Evolutionary conservation across 2,329 filamentous ascomycete species (phyloP).

Genomic region (Botrytis sinoallii): DNA sequence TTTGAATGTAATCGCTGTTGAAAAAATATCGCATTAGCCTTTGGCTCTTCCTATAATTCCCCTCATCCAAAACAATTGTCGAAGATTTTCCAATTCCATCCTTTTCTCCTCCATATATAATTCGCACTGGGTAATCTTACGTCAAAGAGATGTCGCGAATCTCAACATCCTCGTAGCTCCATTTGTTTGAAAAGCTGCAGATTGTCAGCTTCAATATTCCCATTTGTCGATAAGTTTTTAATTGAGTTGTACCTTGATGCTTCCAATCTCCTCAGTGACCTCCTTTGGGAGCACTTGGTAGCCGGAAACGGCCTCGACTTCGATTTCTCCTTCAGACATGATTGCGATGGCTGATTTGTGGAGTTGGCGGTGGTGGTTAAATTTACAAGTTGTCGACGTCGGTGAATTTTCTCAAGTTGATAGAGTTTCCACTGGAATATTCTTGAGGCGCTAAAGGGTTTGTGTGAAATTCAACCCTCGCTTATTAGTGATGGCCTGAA

Average conservation of each 20-base stretch:
- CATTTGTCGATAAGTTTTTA: slow-evolving; percentile 18
- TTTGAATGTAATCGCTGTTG: slow-evolving; percentile 97
- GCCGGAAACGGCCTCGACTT: slow-evolving; percentile 75
- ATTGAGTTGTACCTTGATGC: slow-evolving; percentile 67
- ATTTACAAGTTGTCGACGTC: slow-evolving; percentile 22
- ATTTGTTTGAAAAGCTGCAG: slow-evolving; percentile 85
- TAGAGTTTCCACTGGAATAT: slow-evolving; percentile 16
- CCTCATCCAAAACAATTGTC: slow-evolving; percentile 12
- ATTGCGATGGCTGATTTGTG: slow-evolving; percentile 20
- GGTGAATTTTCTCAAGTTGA: slow-evolving; percentile 14
- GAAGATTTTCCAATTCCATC: slow-evolving; percentile 1
- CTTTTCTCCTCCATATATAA: background rate
- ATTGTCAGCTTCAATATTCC: slow-evolving; percentile 18
- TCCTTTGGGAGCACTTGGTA: slow-evolving; percentile 90
- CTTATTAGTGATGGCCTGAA: slow-evolving; percentile 11
- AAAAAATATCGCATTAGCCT: slow-evolving; percentile 28
- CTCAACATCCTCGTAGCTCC: slow-evolving; percentile 98
- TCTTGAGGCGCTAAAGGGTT: slow-evolving; percentile 19
- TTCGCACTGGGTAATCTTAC: slow-evolving; percentile 58
- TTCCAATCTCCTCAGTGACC: slow-evolving; percentile 82
- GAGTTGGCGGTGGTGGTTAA: slow-evolving; percentile 21
- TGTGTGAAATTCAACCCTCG: slow-evolving; percentile 17
- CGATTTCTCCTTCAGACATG: slow-evolving; percentile 97
- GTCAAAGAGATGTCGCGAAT: slow-evolving; percentile 99
- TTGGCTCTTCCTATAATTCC: slow-evolving; percentile 34